Percentiles rank a stretch among this genome's conserved stretches.
phyloP scores from a whole-genome alignment of 148 eudicot genomes.

The Limonium bicolor region DNA sequence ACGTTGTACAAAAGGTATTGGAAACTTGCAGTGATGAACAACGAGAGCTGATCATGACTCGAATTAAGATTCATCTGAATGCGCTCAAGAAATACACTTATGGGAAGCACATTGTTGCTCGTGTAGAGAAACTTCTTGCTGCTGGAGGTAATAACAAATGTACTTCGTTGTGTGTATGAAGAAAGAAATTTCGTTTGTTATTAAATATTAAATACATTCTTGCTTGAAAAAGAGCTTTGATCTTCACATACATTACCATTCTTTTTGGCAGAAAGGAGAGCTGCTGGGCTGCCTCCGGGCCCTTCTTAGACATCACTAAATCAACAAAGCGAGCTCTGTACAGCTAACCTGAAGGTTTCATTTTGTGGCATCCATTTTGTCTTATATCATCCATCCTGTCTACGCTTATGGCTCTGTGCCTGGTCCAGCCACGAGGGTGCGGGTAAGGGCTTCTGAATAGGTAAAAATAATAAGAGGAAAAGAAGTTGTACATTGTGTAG shows the following conservation, averaged over 20 bases:
- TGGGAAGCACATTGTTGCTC: slow-evolving; percentile 91
- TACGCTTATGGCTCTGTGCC: slow-evolving; percentile 16
- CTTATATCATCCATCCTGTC: slow-evolving; percentile 8
- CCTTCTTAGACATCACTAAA: slow-evolving; percentile 17
- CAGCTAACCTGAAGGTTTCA: slow-evolving; percentile 54
- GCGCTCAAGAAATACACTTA: slow-evolving; percentile 90
- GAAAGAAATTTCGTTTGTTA: neutral
- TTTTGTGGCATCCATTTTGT: slow-evolving; percentile 15
- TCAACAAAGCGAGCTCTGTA: slow-evolving; percentile 38
- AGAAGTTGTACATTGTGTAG: slow-evolving; percentile 76
- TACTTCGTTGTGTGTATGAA: neutral
- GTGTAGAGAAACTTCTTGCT: slow-evolving; percentile 94
- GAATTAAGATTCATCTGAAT: slow-evolving; percentile 80
- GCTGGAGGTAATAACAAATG: slow-evolving; percentile 54
- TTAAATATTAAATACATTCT: neutral
- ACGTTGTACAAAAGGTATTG: slow-evolving; percentile 89
- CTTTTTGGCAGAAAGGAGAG: slow-evolving; percentile 52
- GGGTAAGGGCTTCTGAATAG: slow-evolving; percentile 24
- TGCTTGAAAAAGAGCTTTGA: neutral
- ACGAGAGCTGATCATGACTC: slow-evolving; percentile 59
- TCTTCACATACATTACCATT: neutral
- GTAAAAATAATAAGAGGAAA: slow-evolving; percentile 49
- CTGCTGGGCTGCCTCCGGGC: slow-evolving; percentile 34
- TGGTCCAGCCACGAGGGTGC: slow-evolving; percentile 7
- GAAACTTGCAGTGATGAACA: slow-evolving; percentile 89